Evolutionary conservation across 345 rosid genomes (phyloP).

Genomic region (Populus tremula): DNA sequence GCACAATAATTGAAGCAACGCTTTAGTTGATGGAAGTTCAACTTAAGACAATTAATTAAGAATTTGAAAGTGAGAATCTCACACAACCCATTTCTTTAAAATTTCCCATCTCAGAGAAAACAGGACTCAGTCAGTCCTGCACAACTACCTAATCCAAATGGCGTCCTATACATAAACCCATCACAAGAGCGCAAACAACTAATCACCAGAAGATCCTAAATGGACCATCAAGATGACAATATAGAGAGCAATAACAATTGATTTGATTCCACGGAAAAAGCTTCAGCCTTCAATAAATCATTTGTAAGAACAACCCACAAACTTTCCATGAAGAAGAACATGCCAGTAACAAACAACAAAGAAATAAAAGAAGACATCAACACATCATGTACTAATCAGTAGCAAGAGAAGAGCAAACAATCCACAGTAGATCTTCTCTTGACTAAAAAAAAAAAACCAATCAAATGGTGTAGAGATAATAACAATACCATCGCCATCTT

Average conservation of each 20-base stretch:
- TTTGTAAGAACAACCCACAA: neutral
- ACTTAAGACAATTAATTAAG: too few relatives aligned
- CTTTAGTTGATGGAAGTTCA: too few relatives aligned
- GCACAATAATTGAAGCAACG: too few relatives aligned
- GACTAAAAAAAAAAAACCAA: neutral
- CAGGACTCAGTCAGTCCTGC: neutral
- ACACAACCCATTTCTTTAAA: too few relatives aligned
- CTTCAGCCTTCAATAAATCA: neutral
- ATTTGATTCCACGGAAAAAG: too few relatives aligned
- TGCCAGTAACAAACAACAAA: too few relatives aligned
- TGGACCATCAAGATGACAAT: neutral
- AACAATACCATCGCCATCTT: constrained; percentile 37
- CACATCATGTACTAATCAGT: neutral
- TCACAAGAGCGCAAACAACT: neutral
- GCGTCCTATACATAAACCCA: neutral
- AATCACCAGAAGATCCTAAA: neutral
- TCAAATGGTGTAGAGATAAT: neutral
- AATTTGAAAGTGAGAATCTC: too few relatives aligned
- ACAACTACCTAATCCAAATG: neutral
- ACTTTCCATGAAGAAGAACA: neutral
- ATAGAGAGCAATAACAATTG: neutral
- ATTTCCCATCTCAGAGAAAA: too few relatives aligned
- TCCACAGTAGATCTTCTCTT: neutral
- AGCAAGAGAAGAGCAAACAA: neutral
- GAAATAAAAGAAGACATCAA: neutral